These are phyloP conservation scores for Fusarium hostae DNA, from an alignment of 2,329 filamentous ascomycete genomes.

Conservation along the genomic window DNA sequence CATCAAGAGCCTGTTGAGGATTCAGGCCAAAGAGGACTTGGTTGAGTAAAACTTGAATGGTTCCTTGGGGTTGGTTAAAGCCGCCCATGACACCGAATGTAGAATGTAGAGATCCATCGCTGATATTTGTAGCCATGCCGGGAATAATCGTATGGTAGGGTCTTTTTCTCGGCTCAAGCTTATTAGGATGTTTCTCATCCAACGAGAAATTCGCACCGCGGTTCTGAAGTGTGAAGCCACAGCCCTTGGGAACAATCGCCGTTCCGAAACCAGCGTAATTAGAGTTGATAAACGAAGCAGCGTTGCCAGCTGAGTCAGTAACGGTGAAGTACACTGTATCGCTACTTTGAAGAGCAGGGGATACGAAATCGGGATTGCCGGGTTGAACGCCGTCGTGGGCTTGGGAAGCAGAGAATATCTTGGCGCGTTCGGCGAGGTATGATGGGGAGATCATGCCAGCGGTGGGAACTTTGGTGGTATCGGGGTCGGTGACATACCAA, in stretches of 20 bases:
- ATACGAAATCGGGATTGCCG: conserved; percentile 67
- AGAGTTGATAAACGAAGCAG: conserved; percentile 95
- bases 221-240: conserved; percentile 95
- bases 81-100: conserved; percentile 98
- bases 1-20: conserved; percentile 89
- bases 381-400: conserved; percentile 71
- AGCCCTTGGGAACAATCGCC: conserved; percentile 82
- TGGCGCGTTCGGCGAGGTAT: conserved; percentile 78
- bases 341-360: conserved; percentile 81
- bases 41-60: conserved; percentile 91
- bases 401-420: conserved; percentile 66
- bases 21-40: conserved; percentile 84
- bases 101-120: conserved; percentile 79
- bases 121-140: conserved; percentile 82
- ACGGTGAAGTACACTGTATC: conserved; percentile 96
- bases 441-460: conserved; percentile 74
- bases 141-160: conserved; percentile 99
- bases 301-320: conserved; percentile 85
- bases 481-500: conserved; percentile 92
- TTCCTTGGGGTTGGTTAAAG: conserved; percentile 98
- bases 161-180: conserved; percentile 81
- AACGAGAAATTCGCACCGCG: conserved; percentile 89
- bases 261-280: conserved; percentile 93
- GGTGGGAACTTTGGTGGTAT: conserved; percentile 75
- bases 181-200: conserved; percentile 78